A percentile compares a stretch with the other conserved stretches of the same genome.
Evolutionary conservation across 768 basidiomycete species (phyloP).

Genomic region (Suillus variegatus): DNA sequence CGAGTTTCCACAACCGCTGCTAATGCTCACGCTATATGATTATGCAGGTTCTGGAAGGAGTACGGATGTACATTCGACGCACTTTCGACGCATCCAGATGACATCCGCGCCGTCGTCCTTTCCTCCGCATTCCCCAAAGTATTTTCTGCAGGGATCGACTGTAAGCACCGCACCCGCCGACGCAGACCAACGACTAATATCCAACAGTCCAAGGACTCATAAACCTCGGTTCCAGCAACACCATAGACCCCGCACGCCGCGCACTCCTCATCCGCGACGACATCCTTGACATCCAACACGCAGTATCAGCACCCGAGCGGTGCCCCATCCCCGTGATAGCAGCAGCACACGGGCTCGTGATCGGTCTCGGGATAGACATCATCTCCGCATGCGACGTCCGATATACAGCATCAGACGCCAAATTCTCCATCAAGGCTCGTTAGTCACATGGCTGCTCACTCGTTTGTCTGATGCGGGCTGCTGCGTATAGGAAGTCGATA

Average conservation of each 20-base stretch:
- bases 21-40: neutral
- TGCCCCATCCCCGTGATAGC: constrained; percentile 81
- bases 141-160: constrained; percentile 84
- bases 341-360: constrained; percentile 72
- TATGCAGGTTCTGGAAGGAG: constrained; percentile 68
- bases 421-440: constrained; percentile 74
- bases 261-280: constrained; percentile 50
- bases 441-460: neutral
- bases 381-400: constrained; percentile 73
- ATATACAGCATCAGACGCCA: constrained; percentile 60
- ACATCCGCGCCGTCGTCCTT: constrained; percentile 73
- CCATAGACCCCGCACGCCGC: constrained; percentile 51
- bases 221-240: constrained; percentile 11
- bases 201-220: constrained; percentile 28
- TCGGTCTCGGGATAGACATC: constrained; percentile 82
- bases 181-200: neutral
- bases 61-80: constrained; percentile 62
- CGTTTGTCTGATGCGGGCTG: constrained; percentile 4
- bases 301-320: constrained; percentile 66
- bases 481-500: constrained; percentile 70
- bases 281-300: constrained; percentile 64
- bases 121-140: constrained; percentile 68
- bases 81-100: constrained; percentile 43
- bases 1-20: neutral
- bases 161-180: constrained; percentile 39